Conservation (phyloP, 768 basidiomycete species). For the Leccinum broughii region DNA sequence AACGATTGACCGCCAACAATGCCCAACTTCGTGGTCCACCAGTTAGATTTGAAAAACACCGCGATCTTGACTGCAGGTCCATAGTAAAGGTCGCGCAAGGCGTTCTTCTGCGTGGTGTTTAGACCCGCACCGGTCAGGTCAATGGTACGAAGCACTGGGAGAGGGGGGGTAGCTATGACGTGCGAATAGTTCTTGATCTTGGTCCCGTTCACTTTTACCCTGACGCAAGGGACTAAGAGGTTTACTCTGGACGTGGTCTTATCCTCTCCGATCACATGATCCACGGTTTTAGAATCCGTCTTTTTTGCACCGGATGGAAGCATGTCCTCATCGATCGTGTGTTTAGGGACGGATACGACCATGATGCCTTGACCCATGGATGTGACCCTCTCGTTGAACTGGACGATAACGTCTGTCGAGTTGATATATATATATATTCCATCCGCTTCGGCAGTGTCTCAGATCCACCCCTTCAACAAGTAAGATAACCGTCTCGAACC, state of each 20-base stretch:
- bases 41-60: slow-evolving; percentile 41
- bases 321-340: background rate
- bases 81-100: slow-evolving; percentile 41
- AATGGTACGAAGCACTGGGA: slow-evolving; percentile 38
- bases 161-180: slow-evolving; percentile 44
- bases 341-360: slow-evolving; percentile 5
- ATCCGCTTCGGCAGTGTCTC: slow-evolving; percentile 27
- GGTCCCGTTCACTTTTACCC: slow-evolving; percentile 9
- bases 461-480: slow-evolving; percentile 22
- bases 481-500: background rate
- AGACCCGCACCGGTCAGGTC: slow-evolving; percentile 32
- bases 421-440: slow-evolving; percentile 11
- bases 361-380: slow-evolving; percentile 14
- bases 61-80: slow-evolving; percentile 42
- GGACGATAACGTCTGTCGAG: slow-evolving; percentile 7
- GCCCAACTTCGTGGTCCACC: slow-evolving; percentile 41
- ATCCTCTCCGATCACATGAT: background rate
- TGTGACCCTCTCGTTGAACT: slow-evolving; percentile 20
- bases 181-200: slow-evolving; percentile 34
- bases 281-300: background rate
- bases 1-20: slow-evolving; percentile 43
- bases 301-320: background rate
- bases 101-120: slow-evolving; percentile 33
- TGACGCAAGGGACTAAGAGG: slow-evolving; percentile 2
- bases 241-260: background rate